These are phyloP conservation scores for Polytolypa hystricis DNA, from an alignment of 2,329 filamentous ascomycete species.

Conservation along the genomic window DNA sequence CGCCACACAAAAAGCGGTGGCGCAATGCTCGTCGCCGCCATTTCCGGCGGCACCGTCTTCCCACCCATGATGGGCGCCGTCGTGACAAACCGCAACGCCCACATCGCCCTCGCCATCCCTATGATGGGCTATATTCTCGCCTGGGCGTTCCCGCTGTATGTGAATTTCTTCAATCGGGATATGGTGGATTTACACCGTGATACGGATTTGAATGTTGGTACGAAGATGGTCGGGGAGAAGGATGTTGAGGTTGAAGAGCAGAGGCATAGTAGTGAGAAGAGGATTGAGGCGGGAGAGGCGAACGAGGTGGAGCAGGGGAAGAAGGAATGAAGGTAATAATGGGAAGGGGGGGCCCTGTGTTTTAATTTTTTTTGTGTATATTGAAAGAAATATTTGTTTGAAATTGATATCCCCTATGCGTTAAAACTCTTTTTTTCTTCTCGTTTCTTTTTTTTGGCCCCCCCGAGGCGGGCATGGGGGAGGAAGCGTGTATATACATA, in stretches of 20 bases:
- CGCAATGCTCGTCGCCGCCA: constrained; percentile 56
- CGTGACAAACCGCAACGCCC: constrained; percentile 26
- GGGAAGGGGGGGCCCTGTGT: too few species aligned
- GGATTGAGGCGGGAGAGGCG: too few species aligned
- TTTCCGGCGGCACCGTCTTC: constrained; percentile 57
- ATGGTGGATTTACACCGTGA: constrained; percentile 17
- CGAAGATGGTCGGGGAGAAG: constrained; percentile 9
- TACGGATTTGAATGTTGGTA: constrained; percentile 13
- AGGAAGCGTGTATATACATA: too few species aligned
- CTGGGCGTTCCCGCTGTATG: constrained; percentile 18
- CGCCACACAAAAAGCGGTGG: constrained; percentile 61
- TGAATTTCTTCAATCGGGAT: constrained; percentile 17
- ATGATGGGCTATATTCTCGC: constrained; percentile 18
- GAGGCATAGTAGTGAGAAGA: not conserved
- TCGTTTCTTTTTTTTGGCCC: too few species aligned
- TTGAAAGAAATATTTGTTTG: too few species aligned
- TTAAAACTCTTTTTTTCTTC: too few species aligned
- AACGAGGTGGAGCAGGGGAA: too few species aligned
- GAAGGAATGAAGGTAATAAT: not conserved
- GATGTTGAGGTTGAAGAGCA: constrained; percentile 6
- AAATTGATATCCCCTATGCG: too few species aligned
- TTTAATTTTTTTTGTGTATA: too few species aligned
- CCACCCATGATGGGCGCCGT: constrained; percentile 57
- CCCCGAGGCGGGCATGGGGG: too few species aligned
- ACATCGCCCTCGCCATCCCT: constrained; percentile 17